Base-by-base conservation (phyloP, 768 basidiomycete genomes). In the Plicaturopsis crispa region DNA sequence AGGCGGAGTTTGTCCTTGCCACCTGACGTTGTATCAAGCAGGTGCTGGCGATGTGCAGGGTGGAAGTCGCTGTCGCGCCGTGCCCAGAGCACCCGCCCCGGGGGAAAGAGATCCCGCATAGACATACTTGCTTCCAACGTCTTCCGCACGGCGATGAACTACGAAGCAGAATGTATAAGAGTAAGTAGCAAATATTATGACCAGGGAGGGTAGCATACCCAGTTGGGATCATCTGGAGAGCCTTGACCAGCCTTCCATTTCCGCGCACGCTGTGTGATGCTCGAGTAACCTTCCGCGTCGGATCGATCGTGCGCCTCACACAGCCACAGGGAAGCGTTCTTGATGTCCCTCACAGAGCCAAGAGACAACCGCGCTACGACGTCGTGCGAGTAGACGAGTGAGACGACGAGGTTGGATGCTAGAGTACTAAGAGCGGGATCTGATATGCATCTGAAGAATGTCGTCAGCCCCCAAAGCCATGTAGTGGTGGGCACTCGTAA, bases 71-170 rank as follows among this genome's bases (percentile, higher is more conserved):
- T 69, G 41, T 88, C 79, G 40, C 83, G 72, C 55, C 87, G 66
- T 4, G 80, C 86, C 86, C 85, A 88, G 22, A 85, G 66, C 12
- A 89, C 78, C 6, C 78, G 70, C 3, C 85, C 87, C 0, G 87
- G 82, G 10, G 86, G 86, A 44, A 74, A 87, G 54, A 86, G 70
- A 46, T 79, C 70, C 3, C 74, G 61, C 35, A 76, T 72, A n/a
- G 43, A 54, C 86, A 90, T 89, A 42, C 84, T 87, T 32, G 85
- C 86, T 54, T 89, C 84, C 0, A 90, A 69, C 3, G 86, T 88
- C 66, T 85, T 89, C 32, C 87, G 75, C 41, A 84, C 72, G 0
- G 84, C 73, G 26, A 89, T 63, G 50, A 90, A 86, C 87, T 89
- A 39, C 14, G 28, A 38, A 31, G 33, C 44, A 24, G 3, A 24